Base-by-base conservation (phyloP, 108 stramenopile species). In the Phaeodactylum tricornutum region DNA sequence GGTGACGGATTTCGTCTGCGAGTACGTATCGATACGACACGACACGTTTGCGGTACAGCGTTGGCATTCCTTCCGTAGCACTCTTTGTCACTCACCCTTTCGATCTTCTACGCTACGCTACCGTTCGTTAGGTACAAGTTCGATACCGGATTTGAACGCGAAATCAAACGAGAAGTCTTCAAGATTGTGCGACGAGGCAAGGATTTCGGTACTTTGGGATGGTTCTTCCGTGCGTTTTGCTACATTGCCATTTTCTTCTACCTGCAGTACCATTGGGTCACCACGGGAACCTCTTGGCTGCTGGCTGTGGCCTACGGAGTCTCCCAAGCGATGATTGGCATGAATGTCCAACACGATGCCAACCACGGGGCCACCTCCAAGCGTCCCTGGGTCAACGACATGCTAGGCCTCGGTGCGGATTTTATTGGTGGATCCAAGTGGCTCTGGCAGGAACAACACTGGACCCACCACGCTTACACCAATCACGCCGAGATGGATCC, bases 331-430 rank as follows among this genome's bases (percentile, higher is more conserved):
- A 71, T 76, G 19, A 88, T 92, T 53, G 91, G 91, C 14, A 46
- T 96, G 38, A 96, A 96, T 53, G 85, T 94, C 12, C 91, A 93
- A 59, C 95, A 96, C 55, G 95, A 96, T 65, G 88, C 92, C 58
- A 96, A 96, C 59, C 95, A 94, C 38, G 95, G 95, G 4, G 92
- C 92, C 11, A 79, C 79, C 26, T 85, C 84, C 24, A 85, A 71
- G 53, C 71, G 57, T 11, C 66, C 79, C 34, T 79, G 77, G 76
- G 58, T 88, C 38, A 92, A 92, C 50, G 76, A 92, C 45, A 32
- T 92, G 2, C 62, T 87, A 21, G 91, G 91, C 22, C 74, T 87
- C 4, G 91, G 91, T 35, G 82, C 84, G 16, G 91, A 92, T 56
- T 67, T 88, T 23, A 92, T 92, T 41, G 91, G 91, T 22, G 84